These are phyloP conservation scores for Ensete glaucum DNA, from an alignment of 176 grass and related monocot species.

Conservation along the genomic window DNA sequence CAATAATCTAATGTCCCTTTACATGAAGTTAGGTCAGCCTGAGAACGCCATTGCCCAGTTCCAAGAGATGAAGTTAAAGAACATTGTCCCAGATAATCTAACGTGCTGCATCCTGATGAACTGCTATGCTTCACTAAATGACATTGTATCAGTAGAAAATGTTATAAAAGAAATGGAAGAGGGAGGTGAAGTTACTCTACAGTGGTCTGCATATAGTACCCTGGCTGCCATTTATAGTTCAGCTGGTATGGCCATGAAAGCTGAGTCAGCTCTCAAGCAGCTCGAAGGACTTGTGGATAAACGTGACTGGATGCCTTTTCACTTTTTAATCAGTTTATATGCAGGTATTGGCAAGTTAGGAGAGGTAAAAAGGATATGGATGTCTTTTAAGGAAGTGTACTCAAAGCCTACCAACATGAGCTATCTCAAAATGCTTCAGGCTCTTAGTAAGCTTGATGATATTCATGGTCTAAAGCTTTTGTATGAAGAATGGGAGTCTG, in stretches of 20 bases:
- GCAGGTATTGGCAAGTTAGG: conserved; percentile 47
- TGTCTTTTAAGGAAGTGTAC: conserved; percentile 37
- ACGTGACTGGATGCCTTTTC: conserved; percentile 36
- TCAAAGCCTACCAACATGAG: conserved; percentile 42
- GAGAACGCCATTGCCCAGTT: conserved; percentile 36
- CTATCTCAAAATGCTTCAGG: conserved; percentile 58
- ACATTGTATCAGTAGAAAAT: conserved; percentile 46
- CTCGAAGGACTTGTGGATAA: conserved; percentile 40
- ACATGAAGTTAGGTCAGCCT: conserved; percentile 44
- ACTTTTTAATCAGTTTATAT: conserved; percentile 49
- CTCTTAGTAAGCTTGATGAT: conserved; percentile 59
- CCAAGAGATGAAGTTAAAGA: conserved; percentile 63
- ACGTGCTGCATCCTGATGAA: conserved; percentile 70
- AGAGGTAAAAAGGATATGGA: conserved; percentile 56
- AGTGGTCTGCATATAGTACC: conserved; percentile 57
- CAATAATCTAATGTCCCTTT: conserved; percentile 69
- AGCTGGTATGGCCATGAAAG: conserved; percentile 39
- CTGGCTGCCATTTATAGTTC: conserved; percentile 61
- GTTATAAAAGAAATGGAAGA: conserved; percentile 55
- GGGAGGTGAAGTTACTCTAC: conserved; percentile 18
- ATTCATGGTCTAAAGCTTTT: conserved; percentile 36
- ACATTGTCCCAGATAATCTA: conserved; percentile 37
- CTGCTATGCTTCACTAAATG: conserved; percentile 42
- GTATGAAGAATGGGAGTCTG: conserved; percentile 64
- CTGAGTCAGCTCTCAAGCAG: conserved; percentile 58